Base-by-base conservation (phyloP, 805 yeast species). In the Clavispora fructus region DNA sequence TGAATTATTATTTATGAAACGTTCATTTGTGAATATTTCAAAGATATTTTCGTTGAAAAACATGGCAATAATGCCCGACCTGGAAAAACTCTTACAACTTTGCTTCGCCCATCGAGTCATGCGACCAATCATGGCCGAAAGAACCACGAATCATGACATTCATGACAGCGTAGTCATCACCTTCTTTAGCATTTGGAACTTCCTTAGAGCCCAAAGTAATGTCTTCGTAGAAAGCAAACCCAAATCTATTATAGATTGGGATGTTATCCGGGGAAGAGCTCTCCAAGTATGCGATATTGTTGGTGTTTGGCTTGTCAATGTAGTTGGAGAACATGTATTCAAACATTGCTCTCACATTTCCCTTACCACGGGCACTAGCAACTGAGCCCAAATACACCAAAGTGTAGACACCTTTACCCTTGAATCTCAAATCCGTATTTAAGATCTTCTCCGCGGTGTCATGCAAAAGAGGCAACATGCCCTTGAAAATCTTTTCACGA, bases 221-320 rank as follows among this genome's bases (percentile, higher is more conserved):
- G 53, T 78, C 79, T 47, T 72, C 71, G 42, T 73, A 76, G 25
- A 72, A 70, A 32, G 68, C 63, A 54, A 77, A 78, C 6, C 79
- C 82, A 60, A 77, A 79, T 51, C 61, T 68, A 44, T 71, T 70
- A 57, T 79, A 79, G 44, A 79, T 77, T 7, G 83, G 83, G 31
- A 78, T 67, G 51, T 79, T 79, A 13, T 33, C 44, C 6, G 65
- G 46, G 8, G 77, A 61, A 1, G 78, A 71, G 55, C 79, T 74
- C 55, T 79, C 83, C 55, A 79, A 65, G 52, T 79, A 79, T 4
- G 76, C 57, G n/a, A 70, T 59, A 42, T 67, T 59, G 48, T 65
- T 57, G 16, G 50, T 46, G 12, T 65, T 65, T 9, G 56, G 55
- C 23, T 61, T 62, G 52, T 79, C 82, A 43, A 79, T 65, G 57